These are phyloP conservation scores for Acer yangbiense DNA, from an alignment of 345 rosid genomes.

Conservation along the genomic window DNA sequence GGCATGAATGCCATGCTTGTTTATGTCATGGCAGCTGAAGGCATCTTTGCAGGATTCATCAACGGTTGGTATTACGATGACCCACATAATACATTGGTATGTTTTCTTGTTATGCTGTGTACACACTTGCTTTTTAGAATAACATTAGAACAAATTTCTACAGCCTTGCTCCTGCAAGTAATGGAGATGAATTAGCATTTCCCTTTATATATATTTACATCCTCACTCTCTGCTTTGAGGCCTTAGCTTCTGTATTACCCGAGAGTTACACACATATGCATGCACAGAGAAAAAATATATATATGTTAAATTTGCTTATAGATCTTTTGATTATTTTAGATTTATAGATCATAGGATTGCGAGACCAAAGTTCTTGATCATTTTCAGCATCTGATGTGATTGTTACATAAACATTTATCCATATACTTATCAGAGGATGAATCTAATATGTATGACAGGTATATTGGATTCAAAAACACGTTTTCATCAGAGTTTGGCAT, in stretches of 20 bases:
- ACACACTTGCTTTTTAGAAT: no score
- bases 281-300: background rate
- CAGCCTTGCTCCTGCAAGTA: background rate
- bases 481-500: constrained; percentile 64
- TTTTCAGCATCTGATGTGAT: no score
- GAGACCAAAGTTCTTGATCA: no score
- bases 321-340: no score
- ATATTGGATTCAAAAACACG: constrained; percentile 67
- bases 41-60: constrained; percentile 80
- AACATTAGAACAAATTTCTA: background rate
- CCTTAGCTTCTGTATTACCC: background rate
- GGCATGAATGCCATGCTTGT: constrained; percentile 97
- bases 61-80: constrained; percentile 85
- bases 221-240: no score
- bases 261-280: background rate
- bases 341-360: no score
- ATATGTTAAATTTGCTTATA: background rate
- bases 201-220: no score
- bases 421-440: background rate
- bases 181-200: background rate
- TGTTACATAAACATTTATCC: background rate
- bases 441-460: constrained; percentile 38
- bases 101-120: background rate
- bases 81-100: constrained; percentile 70
- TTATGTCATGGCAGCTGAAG: constrained; percentile 95